A percentile compares a stretch with the other conserved stretches of the same genome.
Evolutionary conservation across 164 flowering plant genomes (phyloP).

Genomic region (Buxus sempervirens): DNA sequence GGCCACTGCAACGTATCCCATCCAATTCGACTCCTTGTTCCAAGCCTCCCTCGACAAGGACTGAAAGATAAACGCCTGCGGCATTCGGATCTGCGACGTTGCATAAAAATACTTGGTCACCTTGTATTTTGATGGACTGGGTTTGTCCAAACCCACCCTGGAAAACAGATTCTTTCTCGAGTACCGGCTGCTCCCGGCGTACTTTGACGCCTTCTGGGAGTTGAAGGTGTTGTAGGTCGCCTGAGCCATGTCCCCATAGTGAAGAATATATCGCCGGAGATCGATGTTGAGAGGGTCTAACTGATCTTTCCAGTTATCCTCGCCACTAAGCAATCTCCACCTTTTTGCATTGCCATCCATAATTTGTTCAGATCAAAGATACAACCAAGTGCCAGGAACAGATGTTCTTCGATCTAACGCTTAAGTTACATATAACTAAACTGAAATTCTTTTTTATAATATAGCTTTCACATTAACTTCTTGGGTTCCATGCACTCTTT

Average conservation of each 20-base stretch:
- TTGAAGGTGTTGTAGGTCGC: constrained; percentile 33
- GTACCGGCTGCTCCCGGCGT: constrained; percentile 19
- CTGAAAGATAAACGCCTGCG: constrained; percentile 20
- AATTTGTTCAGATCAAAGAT: too few species aligned
- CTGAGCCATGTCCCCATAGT: too few species aligned
- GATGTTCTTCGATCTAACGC: too few species aligned
- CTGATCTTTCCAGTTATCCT: constrained; percentile 38
- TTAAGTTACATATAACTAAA: too few species aligned
- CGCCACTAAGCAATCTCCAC: constrained; percentile 47
- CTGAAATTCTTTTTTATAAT: too few species aligned
- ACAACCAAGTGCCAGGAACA: too few species aligned
- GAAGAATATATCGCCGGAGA: constrained; percentile 48
- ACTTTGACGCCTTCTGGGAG: constrained; percentile 15
- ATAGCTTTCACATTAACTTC: too few species aligned
- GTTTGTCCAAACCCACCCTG: constrained; percentile 16
- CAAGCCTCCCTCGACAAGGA: constrained; percentile 23
- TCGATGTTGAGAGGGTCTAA: constrained; percentile 48
- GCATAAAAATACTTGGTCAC: constrained; percentile 36
- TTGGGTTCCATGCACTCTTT: too few species aligned
- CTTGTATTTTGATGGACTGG: constrained; percentile 25
- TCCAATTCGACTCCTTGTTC: constrained; percentile 24
- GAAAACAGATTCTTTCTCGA: constrained; percentile 12
- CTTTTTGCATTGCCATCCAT: constrained; percentile 23
- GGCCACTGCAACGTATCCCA: constrained; percentile 25
- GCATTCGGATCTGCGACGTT: constrained; percentile 7